These are phyloP conservation scores for Dionaea muscipula DNA, from an alignment of 179 eudicot genomes.

Conservation along the genomic window DNA sequence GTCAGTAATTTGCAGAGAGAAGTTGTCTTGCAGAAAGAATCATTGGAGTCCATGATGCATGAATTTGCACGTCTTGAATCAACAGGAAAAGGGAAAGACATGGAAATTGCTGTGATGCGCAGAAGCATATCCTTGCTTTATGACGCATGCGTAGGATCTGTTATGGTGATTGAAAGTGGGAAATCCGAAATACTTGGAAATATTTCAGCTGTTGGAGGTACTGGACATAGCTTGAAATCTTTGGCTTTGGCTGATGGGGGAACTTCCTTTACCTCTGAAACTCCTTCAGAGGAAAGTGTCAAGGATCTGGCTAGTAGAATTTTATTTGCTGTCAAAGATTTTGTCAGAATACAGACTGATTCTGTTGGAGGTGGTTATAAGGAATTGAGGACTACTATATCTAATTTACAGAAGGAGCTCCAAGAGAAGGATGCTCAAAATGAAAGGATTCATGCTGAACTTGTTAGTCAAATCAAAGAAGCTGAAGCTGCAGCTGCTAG, in stretches of 20 bases:
- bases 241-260: conserved; percentile 22
- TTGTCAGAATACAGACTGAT: conserved; percentile 23
- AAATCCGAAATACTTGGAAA: conserved; percentile 34
- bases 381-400: conserved; percentile 54
- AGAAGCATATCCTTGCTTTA: conserved; percentile 43
- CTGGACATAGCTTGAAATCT: conserved; percentile 18
- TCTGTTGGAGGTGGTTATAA: conserved; percentile 34
- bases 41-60: conserved; percentile 31
- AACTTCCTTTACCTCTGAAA: conserved; percentile 14
- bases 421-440: conserved; percentile 79
- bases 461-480: conserved; percentile 77
- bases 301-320: conserved; percentile 39
- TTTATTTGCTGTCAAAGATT: conserved; percentile 33
- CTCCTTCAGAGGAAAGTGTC: conserved; percentile 29
- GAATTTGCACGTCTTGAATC: conserved; percentile 39
- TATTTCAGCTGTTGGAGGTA: conserved; percentile 23
- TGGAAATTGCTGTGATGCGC: conserved; percentile 30
- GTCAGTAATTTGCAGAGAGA: conserved; percentile 28
- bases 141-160: conserved; percentile 52
- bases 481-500: conserved; percentile 55
- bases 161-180: conserved; percentile 48
- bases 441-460: conserved; percentile 59
- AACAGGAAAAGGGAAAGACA: conserved; percentile 42
- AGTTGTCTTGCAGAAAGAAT: conserved; percentile 32
- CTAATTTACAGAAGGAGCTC: conserved; percentile 65